Base-by-base conservation (phyloP, 225 moss, liverwort and hornwort genomes). In the Takakia lepidozioides region DNA sequence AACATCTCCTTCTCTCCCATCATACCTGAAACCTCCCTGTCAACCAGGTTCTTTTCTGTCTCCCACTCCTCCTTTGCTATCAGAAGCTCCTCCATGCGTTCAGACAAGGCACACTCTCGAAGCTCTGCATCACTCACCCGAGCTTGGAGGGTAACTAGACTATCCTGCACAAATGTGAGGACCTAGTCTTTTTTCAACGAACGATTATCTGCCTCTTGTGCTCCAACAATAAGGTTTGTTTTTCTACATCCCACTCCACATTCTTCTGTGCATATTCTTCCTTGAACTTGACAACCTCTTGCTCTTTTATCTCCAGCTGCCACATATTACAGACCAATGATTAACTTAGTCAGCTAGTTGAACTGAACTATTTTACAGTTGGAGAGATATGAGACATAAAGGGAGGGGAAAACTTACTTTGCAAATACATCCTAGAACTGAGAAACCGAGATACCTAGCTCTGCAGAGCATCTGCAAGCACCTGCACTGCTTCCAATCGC, bases 221-320 rank as follows among this genome's bases (percentile, higher is more conserved):
- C 46, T 29, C 54, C 67, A 10, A 39, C 46, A 11, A 46, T 42
- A 62, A 52, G 16, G 22, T 39, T 54, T 72, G 58, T 32, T 58
- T 72, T 58, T 67, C 66, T 0, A 30, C 48, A 24, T 58, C 72
- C 72, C 72, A 62, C 20, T 62, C 62, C 32, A 7, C 32, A 32
- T 6, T 7, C 32, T 32, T 7, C 32, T 32, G 8, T 32, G 32
- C 32, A 32, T 6, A 7, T 6, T 6, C 8, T 11, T 32, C 32
- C 32, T 32, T 32, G 8, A 32, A 32, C 11, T 32, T 11, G 8
- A 32, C 32, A 7, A 32, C 32, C 32, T 32, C 11, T 11, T 32
- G n/a, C n/a, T n/a, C n/a, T n/a, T n/a, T n/a, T n/a, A n/a, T n/a
- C n/a, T n/a, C n/a, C n/a, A n/a, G n/a, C n/a, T n/a, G n/a, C n/a